A percentile compares a stretch with the other conserved stretches of the same genome.
Evolutionary conservation across 345 rosid species (phyloP).

Genomic region (Cardamine occulta): DNA sequence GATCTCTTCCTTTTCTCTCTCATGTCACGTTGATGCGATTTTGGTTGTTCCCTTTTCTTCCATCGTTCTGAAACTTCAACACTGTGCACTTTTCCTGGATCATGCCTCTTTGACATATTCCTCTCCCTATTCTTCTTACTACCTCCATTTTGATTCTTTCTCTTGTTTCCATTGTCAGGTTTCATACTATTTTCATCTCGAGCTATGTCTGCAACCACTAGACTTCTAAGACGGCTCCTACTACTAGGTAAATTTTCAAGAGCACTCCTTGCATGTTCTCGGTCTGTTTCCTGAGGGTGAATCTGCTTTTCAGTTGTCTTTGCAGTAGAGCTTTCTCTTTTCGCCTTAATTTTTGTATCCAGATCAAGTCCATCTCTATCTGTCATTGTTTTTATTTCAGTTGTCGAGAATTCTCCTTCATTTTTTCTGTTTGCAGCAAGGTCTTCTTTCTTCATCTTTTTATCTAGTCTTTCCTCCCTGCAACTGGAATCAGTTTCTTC

Average conservation of each 20-base stretch:
- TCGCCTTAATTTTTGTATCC: slow-evolving; percentile 22
- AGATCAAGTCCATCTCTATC: slow-evolving; percentile 32
- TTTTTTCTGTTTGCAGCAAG: slow-evolving; percentile 21
- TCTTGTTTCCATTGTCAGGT: slow-evolving; percentile 54
- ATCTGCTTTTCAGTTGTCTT: slow-evolving; percentile 44
- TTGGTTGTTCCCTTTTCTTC: slow-evolving; percentile 57
- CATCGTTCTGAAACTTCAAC: slow-evolving; percentile 54
- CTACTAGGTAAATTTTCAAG: slow-evolving; percentile 45
- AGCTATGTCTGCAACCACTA: slow-evolving; percentile 48
- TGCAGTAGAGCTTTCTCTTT: slow-evolving; percentile 22
- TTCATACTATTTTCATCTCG: slow-evolving; percentile 47
- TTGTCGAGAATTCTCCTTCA: slow-evolving; percentile 28
- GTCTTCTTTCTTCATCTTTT: slow-evolving; percentile 36
- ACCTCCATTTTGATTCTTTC: slow-evolving; percentile 54
- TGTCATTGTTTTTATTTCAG: slow-evolving; percentile 25
- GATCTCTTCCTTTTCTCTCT: slow-evolving; percentile 69
- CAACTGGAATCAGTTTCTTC: slow-evolving; percentile 33
- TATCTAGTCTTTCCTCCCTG: slow-evolving; percentile 35
- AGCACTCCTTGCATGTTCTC: slow-evolving; percentile 42
- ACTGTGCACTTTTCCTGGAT: slow-evolving; percentile 50
- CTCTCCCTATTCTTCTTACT: slow-evolving; percentile 51
- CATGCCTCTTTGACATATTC: slow-evolving; percentile 51
- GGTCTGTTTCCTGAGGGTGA: slow-evolving; percentile 45
- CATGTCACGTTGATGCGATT: slow-evolving; percentile 53
- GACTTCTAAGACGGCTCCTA: slow-evolving; percentile 57